These are phyloP conservation scores for Yamadazyma triangularis DNA, from an alignment of 1,139 yeast species.

Conservation along the genomic window DNA sequence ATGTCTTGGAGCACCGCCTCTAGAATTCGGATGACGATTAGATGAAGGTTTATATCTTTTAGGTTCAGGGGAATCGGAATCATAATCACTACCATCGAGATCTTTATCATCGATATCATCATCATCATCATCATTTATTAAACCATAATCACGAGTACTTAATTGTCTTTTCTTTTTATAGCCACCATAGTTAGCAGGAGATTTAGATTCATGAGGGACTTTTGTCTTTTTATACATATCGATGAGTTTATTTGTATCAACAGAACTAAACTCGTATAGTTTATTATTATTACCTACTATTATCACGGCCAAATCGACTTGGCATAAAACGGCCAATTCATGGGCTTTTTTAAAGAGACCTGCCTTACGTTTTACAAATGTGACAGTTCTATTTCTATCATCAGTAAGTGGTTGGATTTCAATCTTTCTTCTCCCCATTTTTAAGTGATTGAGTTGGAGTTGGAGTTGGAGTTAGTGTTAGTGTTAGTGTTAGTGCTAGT, in stretches of 20 bases:
- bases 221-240: constrained; percentile 41
- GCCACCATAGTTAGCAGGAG: constrained; percentile 56
- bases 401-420: constrained; percentile 89
- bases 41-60: constrained; percentile 7
- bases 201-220: constrained; percentile 51
- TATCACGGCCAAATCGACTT: constrained; percentile 87
- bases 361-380: constrained; percentile 91
- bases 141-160: constrained; percentile 1
- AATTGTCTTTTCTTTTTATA: constrained; percentile 32
- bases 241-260: constrained; percentile 59
- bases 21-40: not conserved
- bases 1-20: constrained; percentile 22
- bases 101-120: constrained; percentile 8
- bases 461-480: too few relatives aligned
- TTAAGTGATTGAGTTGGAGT: too few relatives aligned
- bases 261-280: constrained; percentile 77
- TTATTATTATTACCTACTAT: constrained; percentile 82
- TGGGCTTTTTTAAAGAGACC: constrained; percentile 96
- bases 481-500: too few relatives aligned
- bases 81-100: constrained; percentile 8
- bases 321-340: constrained; percentile 87
- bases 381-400: constrained; percentile 83
- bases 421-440: constrained; percentile 95
- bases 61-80: constrained; percentile 14
- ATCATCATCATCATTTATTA: constrained; percentile 9